phyloP scores from a whole-genome alignment of 768 basidiomycete species.

The Amanita pallidorosea region DNA sequence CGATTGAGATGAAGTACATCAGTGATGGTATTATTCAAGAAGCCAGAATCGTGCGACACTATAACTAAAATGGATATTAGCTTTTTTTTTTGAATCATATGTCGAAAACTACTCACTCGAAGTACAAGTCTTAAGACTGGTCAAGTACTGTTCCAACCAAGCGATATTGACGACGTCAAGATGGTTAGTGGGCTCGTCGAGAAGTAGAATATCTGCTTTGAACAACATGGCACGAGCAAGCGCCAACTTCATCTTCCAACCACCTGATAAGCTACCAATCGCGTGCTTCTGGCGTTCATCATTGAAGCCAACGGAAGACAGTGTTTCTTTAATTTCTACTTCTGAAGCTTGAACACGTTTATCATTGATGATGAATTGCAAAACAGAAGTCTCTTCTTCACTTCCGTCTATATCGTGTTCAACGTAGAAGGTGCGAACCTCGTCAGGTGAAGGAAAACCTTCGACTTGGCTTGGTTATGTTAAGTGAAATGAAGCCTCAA shows the following conservation, averaged over 20 bases:
- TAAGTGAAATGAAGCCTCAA: conserved; percentile 14
- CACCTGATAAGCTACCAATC: conserved; percentile 90
- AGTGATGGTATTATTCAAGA: conserved; percentile 98
- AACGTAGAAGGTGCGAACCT: conserved; percentile 98
- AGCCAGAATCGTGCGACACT: conserved; percentile 94
- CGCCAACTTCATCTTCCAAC: conserved; percentile 99
- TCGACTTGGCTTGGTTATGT: conserved; percentile 65
- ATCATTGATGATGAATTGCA: conserved; percentile 81
- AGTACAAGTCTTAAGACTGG: conserved; percentile 79
- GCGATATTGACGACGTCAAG: conserved; percentile 96
- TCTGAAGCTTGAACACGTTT: conserved; percentile 65
- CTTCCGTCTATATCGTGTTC: conserved; percentile 98
- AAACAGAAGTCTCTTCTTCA: conserved; percentile 84
- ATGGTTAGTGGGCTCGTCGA: conserved; percentile 96
- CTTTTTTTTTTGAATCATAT: background rate
- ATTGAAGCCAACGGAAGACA: conserved; percentile 86
- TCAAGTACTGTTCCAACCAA: conserved; percentile 94
- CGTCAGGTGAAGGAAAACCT: conserved; percentile 94
- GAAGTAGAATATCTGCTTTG: conserved; percentile 93
- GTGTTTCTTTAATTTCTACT: conserved; percentile 68
- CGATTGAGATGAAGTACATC: conserved; percentile 96
- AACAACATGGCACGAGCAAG: conserved; percentile 95
- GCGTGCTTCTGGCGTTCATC: conserved; percentile 77
- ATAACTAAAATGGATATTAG: conserved; percentile 47
- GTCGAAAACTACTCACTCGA: conserved; percentile 45